Conservation (phyloP, 2,329 filamentous ascomycete species). For the Pseudonectria foliicola region DNA sequence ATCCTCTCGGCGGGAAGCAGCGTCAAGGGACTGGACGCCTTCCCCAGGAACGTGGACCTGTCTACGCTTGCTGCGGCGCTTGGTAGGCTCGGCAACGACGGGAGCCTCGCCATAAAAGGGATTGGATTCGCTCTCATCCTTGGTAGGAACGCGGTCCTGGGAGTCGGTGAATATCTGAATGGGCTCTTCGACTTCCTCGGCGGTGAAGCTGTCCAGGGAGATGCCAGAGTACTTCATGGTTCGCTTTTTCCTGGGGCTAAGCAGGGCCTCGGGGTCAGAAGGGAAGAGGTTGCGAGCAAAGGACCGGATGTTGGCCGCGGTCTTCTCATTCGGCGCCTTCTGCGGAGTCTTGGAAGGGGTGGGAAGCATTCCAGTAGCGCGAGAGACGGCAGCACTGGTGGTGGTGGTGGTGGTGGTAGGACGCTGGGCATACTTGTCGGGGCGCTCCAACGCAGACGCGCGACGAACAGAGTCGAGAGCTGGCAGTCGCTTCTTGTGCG, state of each 20-base stretch:
- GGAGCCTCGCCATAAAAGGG: conserved; percentile 56
- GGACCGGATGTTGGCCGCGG: conserved; percentile 42
- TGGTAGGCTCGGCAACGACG: conserved; percentile 32
- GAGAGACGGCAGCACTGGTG: conserved; percentile 20
- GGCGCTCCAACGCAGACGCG: conserved; percentile 36
- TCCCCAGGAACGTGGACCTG: conserved; percentile 49
- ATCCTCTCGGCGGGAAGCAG: conserved; percentile 58
- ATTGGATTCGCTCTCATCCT: conserved; percentile 60
- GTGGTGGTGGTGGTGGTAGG: conserved; percentile 17
- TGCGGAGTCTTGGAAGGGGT: conserved; percentile 73
- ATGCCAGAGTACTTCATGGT: conserved; percentile 50
- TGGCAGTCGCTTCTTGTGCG: conserved; percentile 44
- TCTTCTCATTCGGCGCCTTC: conserved; percentile 50
- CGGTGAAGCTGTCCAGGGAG: conserved; percentile 51
- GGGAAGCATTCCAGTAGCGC: conserved; percentile 54
- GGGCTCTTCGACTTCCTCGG: conserved; percentile 47
- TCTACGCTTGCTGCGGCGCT: conserved; percentile 49
- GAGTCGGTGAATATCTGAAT: conserved; percentile 74
- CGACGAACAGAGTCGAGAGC: conserved; percentile 41
- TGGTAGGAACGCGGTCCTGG: conserved; percentile 66
- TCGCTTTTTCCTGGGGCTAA: conserved; percentile 51
- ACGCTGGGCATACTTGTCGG: conserved; percentile 20
- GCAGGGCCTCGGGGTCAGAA: conserved; percentile 50
- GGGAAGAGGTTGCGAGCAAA: conserved; percentile 58
- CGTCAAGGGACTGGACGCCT: conserved; percentile 52